phyloP scores from a whole-genome alignment of 139 green algal genomes.

The Nannochloris sp. region DNA sequence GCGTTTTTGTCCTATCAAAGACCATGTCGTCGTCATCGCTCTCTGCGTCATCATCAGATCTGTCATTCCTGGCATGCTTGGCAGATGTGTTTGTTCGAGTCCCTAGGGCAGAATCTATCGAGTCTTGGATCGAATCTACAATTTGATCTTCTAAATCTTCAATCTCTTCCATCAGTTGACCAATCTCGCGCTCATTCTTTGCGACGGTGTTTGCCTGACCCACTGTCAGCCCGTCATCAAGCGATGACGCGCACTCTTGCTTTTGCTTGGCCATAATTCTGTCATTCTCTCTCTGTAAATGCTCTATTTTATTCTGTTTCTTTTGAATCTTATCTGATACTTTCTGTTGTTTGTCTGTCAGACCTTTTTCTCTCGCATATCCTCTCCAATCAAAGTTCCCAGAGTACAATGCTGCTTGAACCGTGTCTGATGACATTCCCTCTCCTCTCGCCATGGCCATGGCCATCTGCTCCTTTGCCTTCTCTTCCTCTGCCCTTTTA shows the following conservation, averaged over 20 bases:
- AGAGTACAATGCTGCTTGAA: slow-evolving; percentile 43
- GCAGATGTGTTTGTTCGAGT: neutral
- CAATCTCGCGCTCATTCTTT: slow-evolving; percentile 47
- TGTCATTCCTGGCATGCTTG: too few relatives aligned
- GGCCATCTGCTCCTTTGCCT: slow-evolving; percentile 41
- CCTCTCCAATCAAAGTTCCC: slow-evolving; percentile 54
- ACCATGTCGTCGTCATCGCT: slow-evolving; percentile 62
- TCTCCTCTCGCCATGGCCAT: slow-evolving; percentile 13
- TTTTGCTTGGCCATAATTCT: slow-evolving; percentile 75
- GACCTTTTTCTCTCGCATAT: slow-evolving; percentile 35
- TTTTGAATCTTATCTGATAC: slow-evolving; percentile 73
- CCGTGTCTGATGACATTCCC: slow-evolving; percentile 16
- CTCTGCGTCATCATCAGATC: slow-evolving; percentile 17
- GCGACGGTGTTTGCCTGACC: slow-evolving; percentile 53
- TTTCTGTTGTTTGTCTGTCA: slow-evolving; percentile 87
- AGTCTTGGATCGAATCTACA: slow-evolving; percentile 18
- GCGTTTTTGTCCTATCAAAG: slow-evolving; percentile 57
- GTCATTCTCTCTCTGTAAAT: slow-evolving; percentile 68
- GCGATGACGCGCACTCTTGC: neutral
- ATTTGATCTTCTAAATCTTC: slow-evolving; percentile 72
- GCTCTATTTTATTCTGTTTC: slow-evolving; percentile 59
- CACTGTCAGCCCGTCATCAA: slow-evolving; percentile 47
- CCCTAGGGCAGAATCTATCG: neutral
- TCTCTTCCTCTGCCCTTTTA: slow-evolving; percentile 22
- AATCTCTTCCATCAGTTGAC: slow-evolving; percentile 56